A percentile compares a stretch with the other conserved stretches of the same genome.
Conservation (phyloP, 2,329 filamentous ascomycete species). For the Aspergillus tamarii region DNA sequence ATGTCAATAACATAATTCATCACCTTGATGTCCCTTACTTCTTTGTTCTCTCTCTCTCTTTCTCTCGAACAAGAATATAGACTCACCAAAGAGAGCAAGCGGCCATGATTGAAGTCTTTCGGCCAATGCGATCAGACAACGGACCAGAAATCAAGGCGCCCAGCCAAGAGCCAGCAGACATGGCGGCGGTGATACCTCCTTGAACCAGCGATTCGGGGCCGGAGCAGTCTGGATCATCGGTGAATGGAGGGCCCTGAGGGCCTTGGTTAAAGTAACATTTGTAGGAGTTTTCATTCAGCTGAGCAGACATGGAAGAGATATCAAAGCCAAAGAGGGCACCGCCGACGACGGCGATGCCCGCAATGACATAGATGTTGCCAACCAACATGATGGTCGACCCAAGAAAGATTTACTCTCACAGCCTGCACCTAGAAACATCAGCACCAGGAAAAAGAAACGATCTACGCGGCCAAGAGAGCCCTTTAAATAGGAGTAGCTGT, state of each 20-base stretch:
- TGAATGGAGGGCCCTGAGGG: conserved; percentile 62
- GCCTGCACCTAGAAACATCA: background rate
- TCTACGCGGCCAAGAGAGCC: background rate
- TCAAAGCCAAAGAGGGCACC: conserved; percentile 39
- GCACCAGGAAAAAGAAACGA: background rate
- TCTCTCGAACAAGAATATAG: conserved; percentile 48
- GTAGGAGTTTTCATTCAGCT: conserved; percentile 53
- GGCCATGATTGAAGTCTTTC: conserved; percentile 55
- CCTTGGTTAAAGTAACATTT: conserved; percentile 68
- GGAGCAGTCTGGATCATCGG: conserved; percentile 42
- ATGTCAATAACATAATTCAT: conserved; percentile 51
- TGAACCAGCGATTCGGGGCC: conserved; percentile 57
- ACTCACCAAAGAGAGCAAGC: conserved; percentile 52
- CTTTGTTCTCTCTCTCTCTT: background rate
- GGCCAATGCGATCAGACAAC: conserved; percentile 59
- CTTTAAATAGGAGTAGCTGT: background rate
- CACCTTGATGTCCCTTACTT: background rate
- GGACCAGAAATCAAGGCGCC: conserved; percentile 60
- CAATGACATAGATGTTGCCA: conserved; percentile 62
- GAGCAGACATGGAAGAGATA: conserved; percentile 42
- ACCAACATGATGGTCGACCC: conserved; percentile 35
- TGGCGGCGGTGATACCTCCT: conserved; percentile 71
- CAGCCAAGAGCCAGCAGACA: conserved; percentile 73
- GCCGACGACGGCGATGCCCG: conserved; percentile 53
- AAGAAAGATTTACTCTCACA: background rate